These are phyloP conservation scores for Crataegus laevigata DNA, from an alignment of 306 rosid genomes.

Conservation along the genomic window DNA sequence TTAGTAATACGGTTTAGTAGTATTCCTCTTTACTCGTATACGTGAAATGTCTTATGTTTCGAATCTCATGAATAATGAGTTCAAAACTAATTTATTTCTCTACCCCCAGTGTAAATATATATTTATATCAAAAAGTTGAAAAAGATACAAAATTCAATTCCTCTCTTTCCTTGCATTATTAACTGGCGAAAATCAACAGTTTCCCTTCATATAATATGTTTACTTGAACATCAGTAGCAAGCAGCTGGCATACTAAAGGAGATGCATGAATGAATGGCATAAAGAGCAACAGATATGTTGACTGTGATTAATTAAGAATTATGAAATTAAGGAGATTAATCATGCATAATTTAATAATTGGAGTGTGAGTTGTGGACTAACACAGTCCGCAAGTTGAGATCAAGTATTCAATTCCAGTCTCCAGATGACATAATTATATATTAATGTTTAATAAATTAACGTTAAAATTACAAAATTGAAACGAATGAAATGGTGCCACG, in stretches of 20 bases:
- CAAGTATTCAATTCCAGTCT: constrained; percentile 3
- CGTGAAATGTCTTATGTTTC: no score
- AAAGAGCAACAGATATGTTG: neutral
- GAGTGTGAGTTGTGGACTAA: neutral
- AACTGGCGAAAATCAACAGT: no score
- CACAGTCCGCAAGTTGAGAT: constrained; percentile 15
- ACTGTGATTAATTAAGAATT: neutral
- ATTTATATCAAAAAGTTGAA: no score
- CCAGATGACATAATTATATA: neutral
- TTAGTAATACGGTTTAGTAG: no score
- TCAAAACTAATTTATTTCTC: no score
- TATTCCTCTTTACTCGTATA: no score
- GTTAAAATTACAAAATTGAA: neutral
- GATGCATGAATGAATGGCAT: neutral
- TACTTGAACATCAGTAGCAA: no score
- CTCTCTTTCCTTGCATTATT: no score
- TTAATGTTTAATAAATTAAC: neutral
- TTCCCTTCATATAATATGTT: no score
- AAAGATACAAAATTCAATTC: no score
- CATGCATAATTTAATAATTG: neutral
- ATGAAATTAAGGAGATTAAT: neutral
- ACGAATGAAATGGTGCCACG: constrained; percentile 30
- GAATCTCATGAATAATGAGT: no score
- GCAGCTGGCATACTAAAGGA: neutral
- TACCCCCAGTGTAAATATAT: no score